Conservation (phyloP, 2,329 filamentous ascomycete genomes). For the Colletotrichum melonis region DNA sequence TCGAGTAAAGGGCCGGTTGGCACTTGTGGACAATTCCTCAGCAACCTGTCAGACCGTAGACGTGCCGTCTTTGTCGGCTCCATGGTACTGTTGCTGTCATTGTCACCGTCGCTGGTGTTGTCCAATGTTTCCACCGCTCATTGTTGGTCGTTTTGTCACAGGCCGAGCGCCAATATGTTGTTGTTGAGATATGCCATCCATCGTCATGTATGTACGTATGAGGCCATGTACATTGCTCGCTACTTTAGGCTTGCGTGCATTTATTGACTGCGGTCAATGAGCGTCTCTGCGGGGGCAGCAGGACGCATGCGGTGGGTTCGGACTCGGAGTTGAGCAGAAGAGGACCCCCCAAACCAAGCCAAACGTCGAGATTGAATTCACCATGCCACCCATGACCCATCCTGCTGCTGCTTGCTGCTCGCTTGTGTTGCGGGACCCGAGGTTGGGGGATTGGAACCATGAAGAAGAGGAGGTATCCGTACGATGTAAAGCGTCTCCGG, state of each 20-base stretch:
- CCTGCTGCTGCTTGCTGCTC: slow-evolving; percentile 45
- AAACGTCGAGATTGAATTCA: slow-evolving; percentile 1
- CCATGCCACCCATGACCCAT: neutral
- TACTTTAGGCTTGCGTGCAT: slow-evolving; percentile 14
- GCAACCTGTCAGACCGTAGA: slow-evolving; percentile 12
- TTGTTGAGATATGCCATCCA: slow-evolving; percentile 2
- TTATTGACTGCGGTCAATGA: slow-evolving; percentile 4
- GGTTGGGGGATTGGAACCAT: slow-evolving; percentile 29
- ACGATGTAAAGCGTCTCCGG: neutral
- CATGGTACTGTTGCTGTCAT: neutral
- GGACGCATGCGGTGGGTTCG: slow-evolving; percentile 1
- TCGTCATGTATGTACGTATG: slow-evolving; percentile 16
- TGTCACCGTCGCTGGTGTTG: neutral
- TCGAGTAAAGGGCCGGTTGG: slow-evolving; percentile 32
- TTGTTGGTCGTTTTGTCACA: slow-evolving; percentile 9
- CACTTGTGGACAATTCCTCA: slow-evolving; percentile 18
- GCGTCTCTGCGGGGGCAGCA: slow-evolving; percentile 7
- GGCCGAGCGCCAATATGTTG: slow-evolving; percentile 10
- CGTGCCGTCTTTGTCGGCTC: neutral
- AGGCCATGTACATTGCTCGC: slow-evolving; percentile 26
- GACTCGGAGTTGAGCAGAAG: neutral
- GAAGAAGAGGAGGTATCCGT: neutral
- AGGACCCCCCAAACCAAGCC: too few relatives aligned
- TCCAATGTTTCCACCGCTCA: slow-evolving; percentile 15
- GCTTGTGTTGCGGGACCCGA: slow-evolving; percentile 31